phyloP scores from a whole-genome alignment of 2,329 filamentous ascomycete genomes.

The Cordyceps javanica region DNA sequence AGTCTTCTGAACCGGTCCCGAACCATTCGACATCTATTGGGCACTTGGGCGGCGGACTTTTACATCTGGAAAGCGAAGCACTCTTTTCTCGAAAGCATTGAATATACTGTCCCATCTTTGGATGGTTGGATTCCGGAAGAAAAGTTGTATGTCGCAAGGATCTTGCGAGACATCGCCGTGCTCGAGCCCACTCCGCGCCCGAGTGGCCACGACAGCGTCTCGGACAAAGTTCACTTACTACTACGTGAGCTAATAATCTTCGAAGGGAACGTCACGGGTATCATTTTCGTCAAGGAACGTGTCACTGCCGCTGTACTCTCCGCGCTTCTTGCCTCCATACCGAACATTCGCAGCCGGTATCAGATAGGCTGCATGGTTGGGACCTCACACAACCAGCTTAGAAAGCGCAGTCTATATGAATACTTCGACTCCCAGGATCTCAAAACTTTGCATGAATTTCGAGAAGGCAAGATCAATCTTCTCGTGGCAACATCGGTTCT shows the following conservation, averaged over 20 bases:
- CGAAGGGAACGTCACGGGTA: slow-evolving; percentile 41
- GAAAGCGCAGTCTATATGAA: slow-evolving; percentile 36
- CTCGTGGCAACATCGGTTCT: slow-evolving; percentile 58
- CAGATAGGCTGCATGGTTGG: slow-evolving; percentile 51
- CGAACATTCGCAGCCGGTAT: slow-evolving; percentile 40
- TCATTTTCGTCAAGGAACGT: slow-evolving; percentile 63
- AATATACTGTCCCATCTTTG: slow-evolving; percentile 21
- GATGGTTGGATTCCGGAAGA: slow-evolving; percentile 43
- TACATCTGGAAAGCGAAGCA: slow-evolving; percentile 51
- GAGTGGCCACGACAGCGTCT: slow-evolving; percentile 31
- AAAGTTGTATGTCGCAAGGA: slow-evolving; percentile 46
- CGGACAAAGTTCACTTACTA: slow-evolving; percentile 52
- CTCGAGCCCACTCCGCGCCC: slow-evolving; percentile 14
- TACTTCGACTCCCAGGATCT: slow-evolving; percentile 27
- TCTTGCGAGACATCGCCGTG: slow-evolving; percentile 34
- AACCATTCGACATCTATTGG: slow-evolving; percentile 52
- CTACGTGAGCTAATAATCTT: slow-evolving; percentile 43
- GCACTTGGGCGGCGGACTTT: slow-evolving; percentile 61
- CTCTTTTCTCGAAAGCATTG: slow-evolving; percentile 23
- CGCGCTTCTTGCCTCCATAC: slow-evolving; percentile 49
- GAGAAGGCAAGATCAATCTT: slow-evolving; percentile 47
- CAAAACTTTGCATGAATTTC: slow-evolving; percentile 41
- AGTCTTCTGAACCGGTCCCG: slow-evolving; percentile 43
- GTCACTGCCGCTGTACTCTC: slow-evolving; percentile 54
- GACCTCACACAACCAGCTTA: slow-evolving; percentile 32